These are phyloP conservation scores for Phoenix roebelenii DNA, from an alignment of 176 grass and related monocot species.

Conservation along the genomic window DNA sequence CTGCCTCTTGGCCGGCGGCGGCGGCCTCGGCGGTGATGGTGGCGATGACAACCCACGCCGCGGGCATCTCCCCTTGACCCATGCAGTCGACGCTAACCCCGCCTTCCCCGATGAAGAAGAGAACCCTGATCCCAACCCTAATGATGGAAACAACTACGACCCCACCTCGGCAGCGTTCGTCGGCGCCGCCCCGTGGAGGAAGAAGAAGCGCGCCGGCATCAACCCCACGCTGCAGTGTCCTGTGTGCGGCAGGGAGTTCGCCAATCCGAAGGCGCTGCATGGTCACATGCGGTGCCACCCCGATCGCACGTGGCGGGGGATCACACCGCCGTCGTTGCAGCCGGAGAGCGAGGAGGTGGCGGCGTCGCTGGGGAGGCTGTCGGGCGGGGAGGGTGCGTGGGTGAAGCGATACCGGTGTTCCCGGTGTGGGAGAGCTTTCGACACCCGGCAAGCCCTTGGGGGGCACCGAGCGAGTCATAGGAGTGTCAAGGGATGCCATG, in stretches of 20 bases:
- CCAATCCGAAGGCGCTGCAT: slow-evolving; percentile 44
- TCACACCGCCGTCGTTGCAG: slow-evolving; percentile 16
- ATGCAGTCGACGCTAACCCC: too few species aligned
- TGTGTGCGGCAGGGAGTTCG: slow-evolving; percentile 44
- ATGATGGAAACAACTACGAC: too few species aligned
- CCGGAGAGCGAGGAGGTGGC: background rate
- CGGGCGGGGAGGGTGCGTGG: background rate
- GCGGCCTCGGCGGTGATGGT: too few species aligned
- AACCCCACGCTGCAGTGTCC: slow-evolving; percentile 26
- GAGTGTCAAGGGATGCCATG: slow-evolving; percentile 21
- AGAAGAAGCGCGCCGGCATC: background rate
- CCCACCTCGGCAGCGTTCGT: too few species aligned
- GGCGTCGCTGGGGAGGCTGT: background rate
- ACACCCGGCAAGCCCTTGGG: slow-evolving; percentile 1
- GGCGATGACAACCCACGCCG: too few species aligned
- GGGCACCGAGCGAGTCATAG: slow-evolving; percentile 3
- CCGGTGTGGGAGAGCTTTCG: background rate
- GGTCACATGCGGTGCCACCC: slow-evolving; percentile 80
- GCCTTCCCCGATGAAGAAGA: too few species aligned
- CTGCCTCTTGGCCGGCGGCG: too few species aligned
- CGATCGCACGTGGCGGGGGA: slow-evolving; percentile 54
- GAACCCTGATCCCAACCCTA: too few species aligned
- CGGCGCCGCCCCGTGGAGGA: background rate
- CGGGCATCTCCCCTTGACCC: too few species aligned
- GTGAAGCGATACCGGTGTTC: slow-evolving; percentile 5